Conservation (phyloP, 1,284 basidiomycete species). For the Anthracocystis panici-leucophaei region DNA sequence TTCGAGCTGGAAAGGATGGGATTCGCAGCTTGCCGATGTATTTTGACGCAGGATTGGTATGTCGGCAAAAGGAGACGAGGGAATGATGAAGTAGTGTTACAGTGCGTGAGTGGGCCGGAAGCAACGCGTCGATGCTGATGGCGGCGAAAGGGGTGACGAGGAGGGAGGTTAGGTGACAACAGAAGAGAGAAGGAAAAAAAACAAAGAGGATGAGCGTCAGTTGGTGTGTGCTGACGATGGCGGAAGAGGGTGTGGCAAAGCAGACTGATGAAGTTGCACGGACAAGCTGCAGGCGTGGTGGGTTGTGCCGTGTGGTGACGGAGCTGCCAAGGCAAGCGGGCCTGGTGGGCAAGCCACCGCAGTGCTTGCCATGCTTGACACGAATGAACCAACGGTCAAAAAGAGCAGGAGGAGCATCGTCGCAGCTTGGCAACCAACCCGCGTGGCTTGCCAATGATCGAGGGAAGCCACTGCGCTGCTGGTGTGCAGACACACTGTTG, state of each 20-base stretch:
- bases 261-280: background rate
- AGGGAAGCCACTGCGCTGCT: background rate
- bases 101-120: slow-evolving; percentile 14
- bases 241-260: background rate
- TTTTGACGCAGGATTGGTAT: slow-evolving; percentile 26
- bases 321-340: background rate
- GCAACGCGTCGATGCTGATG: slow-evolving; percentile 18
- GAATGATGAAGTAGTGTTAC: slow-evolving; percentile 26
- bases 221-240: background rate
- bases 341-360: no score
- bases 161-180: background rate
- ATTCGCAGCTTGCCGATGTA: slow-evolving; percentile 27
- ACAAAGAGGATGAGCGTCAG: slow-evolving; percentile 4
- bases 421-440: background rate
- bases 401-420: background rate
- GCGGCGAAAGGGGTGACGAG: background rate
- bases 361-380: no score
- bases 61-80: slow-evolving; percentile 12
- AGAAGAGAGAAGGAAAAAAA: background rate
- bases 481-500: background rate
- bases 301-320: background rate
- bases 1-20: slow-evolving; percentile 10
- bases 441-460: background rate
- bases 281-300: background rate
- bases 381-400: background rate